Percentiles rank a stretch among this genome's conserved stretches.
These are phyloP conservation scores for Fraxinus paxiana DNA, from an alignment of 305 asterid species.

Conservation along the genomic window DNA sequence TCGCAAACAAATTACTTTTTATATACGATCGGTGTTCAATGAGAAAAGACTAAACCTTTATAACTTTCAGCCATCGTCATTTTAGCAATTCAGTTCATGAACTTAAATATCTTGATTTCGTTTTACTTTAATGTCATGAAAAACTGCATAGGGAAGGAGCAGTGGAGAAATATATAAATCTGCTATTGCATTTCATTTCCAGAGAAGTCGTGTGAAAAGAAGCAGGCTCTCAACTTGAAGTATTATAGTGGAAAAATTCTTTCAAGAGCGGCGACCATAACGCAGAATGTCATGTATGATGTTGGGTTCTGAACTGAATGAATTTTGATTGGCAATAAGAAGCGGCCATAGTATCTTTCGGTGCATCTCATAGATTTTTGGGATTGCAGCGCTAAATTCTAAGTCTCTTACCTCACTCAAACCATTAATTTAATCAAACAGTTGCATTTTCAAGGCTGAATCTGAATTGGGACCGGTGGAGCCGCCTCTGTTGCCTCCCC, in stretches of 20 bases:
- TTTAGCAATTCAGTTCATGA: neutral
- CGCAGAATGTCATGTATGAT: neutral
- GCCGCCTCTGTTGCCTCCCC: constrained; percentile 22
- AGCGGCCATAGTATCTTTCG: constrained; percentile 26
- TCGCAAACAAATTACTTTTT: neutral
- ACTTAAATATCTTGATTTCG: neutral
- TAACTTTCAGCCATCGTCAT: neutral
- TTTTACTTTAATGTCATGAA: neutral
- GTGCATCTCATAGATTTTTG: constrained; percentile 22
- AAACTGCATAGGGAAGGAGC: neutral
- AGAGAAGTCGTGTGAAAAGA: neutral
- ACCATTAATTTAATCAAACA: neutral
- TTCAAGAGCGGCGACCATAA: neutral
- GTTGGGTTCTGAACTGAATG: neutral
- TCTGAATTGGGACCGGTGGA: neutral
- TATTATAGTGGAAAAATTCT: neutral
- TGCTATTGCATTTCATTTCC: neutral
- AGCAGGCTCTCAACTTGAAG: neutral
- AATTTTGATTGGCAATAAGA: constrained; percentile 18
- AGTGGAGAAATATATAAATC: neutral
- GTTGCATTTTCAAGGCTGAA: neutral
- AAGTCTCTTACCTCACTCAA: neutral
- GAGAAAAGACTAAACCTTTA: neutral
- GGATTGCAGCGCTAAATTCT: neutral
- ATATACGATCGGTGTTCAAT: neutral